Evolutionary conservation across 1,284 basidiomycete genomes (phyloP), one percentile per base, ranked within the genome.

Genomic region (Acaromyces ingoldii): DNA sequence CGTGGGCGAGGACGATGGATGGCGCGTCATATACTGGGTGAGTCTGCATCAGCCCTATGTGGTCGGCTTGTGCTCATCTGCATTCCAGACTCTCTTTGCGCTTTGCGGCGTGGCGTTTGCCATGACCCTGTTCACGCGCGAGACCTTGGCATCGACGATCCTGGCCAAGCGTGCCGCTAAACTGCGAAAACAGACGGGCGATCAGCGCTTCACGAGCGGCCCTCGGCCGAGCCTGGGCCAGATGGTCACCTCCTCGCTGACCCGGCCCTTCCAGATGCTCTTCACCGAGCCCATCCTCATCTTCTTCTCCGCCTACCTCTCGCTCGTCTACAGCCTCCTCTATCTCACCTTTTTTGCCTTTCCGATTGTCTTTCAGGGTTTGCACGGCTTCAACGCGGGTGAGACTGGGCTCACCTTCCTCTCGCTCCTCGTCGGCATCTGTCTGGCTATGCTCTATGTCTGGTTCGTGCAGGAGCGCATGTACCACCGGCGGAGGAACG

Each of bases 331-430:
- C 33, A 65, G 65, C 21, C 62, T 34, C 13, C 33, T 34, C 13
- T 34, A 34, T 19, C n/a, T 67, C 55, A 57, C 72, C 13, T 76
- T 73, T 57, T 57, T 76, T 2, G 72, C 70, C 4, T 74, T 77
- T 57, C 80, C 80, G 1, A 78, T 80, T 55, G 78, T 80, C 30
- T 81, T 80, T 57, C 66, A 74, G 10, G 42, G 63, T 17, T 70
- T 75, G 5, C 80, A 81, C 64, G 76, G 78, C 28, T 77, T 81
- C 70, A 80, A 79, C 62, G 60, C 74, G 0, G 77, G 78, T 33
- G 72, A 77, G 47, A 74, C 76, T 25, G 80, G 80, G 13, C 72
- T 81, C 3, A 76, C 77, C 47, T 81, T 81, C 75, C 67, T 81
- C 4, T 79, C 79, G 6, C 72, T 81, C 42, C 78, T 80, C 60